Evolutionary conservation across 2,329 filamentous ascomycete species (phyloP).

Genomic region (Aspergillus costaricaensis): DNA sequence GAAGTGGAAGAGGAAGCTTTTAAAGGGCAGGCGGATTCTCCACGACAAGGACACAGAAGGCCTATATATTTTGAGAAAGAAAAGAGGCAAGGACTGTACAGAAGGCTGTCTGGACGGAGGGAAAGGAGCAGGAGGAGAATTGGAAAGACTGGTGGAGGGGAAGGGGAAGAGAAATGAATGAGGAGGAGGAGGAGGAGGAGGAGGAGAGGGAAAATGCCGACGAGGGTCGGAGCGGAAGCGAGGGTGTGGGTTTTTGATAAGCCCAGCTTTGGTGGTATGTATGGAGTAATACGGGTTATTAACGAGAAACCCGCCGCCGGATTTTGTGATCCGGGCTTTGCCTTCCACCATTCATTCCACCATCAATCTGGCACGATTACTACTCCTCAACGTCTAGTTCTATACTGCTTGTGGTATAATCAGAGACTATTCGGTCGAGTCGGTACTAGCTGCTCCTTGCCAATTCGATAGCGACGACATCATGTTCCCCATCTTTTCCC

Average conservation of each 20-base stretch:
- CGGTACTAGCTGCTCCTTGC: neutral
- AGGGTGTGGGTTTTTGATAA: constrained; percentile 21
- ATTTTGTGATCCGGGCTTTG: neutral
- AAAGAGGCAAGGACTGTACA: constrained; percentile 17
- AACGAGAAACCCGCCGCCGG: constrained; percentile 6
- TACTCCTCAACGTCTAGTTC: neutral
- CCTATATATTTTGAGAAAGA: constrained; percentile 9
- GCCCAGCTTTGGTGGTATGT: constrained; percentile 8
- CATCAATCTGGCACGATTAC: neutral
- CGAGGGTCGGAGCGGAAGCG: constrained; percentile 21
- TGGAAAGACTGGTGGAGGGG: constrained; percentile 18
- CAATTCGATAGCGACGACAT: neutral
- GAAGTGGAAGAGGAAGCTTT: neutral
- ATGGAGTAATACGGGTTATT: constrained; percentile 7
- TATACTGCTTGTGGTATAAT: constrained; percentile 2
- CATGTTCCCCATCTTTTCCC: constrained; percentile 1
- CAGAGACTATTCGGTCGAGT: neutral
- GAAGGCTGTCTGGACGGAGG: constrained; percentile 16
- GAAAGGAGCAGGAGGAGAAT: constrained; percentile 18
- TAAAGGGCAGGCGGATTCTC: neutral
- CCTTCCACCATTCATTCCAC: neutral
- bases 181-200: constrained; percentile 17
- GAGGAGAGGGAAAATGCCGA: constrained; percentile 19
- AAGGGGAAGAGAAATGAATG: constrained; percentile 16
- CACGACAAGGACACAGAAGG: neutral